Conservation (phyloP, 1,284 basidiomycete genomes). For the Mixia osmundae region DNA sequence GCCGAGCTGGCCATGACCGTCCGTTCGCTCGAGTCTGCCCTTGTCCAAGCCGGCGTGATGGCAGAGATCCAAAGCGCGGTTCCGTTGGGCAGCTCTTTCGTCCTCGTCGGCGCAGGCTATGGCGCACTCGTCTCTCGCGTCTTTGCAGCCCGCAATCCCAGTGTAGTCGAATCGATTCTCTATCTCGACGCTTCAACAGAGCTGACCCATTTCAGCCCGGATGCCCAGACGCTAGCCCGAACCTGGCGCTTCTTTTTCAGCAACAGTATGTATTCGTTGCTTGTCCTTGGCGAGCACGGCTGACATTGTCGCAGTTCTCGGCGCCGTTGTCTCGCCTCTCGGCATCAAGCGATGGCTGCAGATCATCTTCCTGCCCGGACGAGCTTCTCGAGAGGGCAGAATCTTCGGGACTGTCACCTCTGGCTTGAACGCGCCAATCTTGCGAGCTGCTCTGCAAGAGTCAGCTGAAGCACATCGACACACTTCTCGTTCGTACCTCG, state of each 20-base stretch:
- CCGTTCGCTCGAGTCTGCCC: background rate
- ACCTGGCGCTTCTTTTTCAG: conserved; percentile 1
- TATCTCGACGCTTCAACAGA: conserved; percentile 2
- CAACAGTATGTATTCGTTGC: too few species aligned
- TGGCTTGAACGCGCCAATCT: background rate
- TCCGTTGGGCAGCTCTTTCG: background rate
- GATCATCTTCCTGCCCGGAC: background rate
- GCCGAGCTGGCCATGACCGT: background rate
- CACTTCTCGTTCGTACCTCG: background rate
- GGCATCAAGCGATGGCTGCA: background rate
- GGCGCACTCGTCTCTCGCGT: background rate
- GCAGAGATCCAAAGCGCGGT: conserved; percentile 1
- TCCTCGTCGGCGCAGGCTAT: background rate
- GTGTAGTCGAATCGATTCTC: background rate
- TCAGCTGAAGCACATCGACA: background rate
- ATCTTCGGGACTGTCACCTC: background rate
- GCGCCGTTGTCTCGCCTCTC: background rate
- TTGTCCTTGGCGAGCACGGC: too few species aligned
- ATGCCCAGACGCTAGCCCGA: background rate
- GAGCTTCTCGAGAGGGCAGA: background rate
- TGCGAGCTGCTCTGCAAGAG: background rate
- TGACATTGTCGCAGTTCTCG: too few species aligned
- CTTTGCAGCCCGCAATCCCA: conserved; percentile 1
- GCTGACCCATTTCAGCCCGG: background rate
- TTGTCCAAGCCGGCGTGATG: background rate